Evolutionary conservation across 768 basidiomycete genomes (phyloP).

Genomic region (Calocybe indica): DNA sequence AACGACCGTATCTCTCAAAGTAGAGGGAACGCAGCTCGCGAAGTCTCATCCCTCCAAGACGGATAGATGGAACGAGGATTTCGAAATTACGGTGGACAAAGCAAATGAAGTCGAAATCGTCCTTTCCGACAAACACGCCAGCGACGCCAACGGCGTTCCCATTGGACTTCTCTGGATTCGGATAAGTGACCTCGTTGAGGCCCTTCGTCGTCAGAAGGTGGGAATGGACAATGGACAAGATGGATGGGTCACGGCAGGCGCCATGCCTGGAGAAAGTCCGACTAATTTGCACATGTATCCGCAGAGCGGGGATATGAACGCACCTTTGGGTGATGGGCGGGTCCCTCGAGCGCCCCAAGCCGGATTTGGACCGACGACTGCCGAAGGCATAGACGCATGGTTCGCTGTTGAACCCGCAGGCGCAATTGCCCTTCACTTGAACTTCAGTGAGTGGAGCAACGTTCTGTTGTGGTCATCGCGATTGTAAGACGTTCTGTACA

Average conservation of each 20-base stretch:
- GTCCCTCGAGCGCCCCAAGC: slow-evolving; percentile 32
- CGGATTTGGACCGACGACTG: slow-evolving; percentile 27
- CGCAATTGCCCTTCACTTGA: slow-evolving; percentile 78
- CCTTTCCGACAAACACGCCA: slow-evolving; percentile 87
- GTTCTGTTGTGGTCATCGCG: neutral
- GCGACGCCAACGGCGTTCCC: slow-evolving; percentile 75
- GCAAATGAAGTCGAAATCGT: slow-evolving; percentile 98
- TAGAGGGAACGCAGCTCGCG: slow-evolving; percentile 91
- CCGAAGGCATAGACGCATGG: slow-evolving; percentile 93
- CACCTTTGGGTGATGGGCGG: slow-evolving; percentile 42
- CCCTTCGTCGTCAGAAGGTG: slow-evolving; percentile 87
- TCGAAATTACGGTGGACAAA: slow-evolving; percentile 94
- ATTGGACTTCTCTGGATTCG: slow-evolving; percentile 95
- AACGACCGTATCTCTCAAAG: slow-evolving; percentile 90
- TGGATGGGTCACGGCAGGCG: slow-evolving; percentile 94
- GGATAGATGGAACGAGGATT: slow-evolving; percentile 97
- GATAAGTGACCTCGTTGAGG: slow-evolving; percentile 91
- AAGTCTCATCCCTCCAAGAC: slow-evolving; percentile 89
- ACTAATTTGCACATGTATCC: slow-evolving; percentile 22
- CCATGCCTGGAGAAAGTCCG: slow-evolving; percentile 64
- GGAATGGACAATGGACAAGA: slow-evolving; percentile 80
- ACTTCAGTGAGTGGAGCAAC: slow-evolving; percentile 69
- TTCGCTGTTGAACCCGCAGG: slow-evolving; percentile 98
- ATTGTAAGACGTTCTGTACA: slow-evolving; percentile 21
- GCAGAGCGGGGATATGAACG: slow-evolving; percentile 37